Evolutionary conservation across 148 eudicot species (phyloP).

Genomic region (Fagopyrum homotropicum): DNA sequence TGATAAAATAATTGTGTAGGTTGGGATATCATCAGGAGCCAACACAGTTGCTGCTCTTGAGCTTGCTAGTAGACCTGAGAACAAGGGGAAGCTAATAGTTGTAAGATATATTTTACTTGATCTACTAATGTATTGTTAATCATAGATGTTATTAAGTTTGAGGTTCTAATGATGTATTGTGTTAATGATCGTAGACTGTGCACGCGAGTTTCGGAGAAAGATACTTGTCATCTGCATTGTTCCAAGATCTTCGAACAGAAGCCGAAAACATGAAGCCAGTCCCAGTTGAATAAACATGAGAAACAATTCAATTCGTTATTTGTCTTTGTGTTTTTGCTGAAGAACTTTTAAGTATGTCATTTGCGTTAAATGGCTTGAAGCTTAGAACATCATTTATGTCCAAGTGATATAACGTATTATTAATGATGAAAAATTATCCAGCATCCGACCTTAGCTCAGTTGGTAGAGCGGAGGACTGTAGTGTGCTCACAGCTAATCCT

Average conservation of each 20-base stretch:
- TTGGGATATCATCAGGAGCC: constrained; percentile 97
- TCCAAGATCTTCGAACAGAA: constrained; percentile 74
- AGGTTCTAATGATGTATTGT: background rate
- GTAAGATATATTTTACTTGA: constrained; percentile 27
- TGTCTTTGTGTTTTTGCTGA: too few relatives aligned
- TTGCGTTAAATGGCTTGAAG: too few relatives aligned
- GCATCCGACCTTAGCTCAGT: constrained; percentile 6
- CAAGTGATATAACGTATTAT: too few relatives aligned
- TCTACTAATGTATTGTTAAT: background rate
- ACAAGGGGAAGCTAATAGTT: constrained; percentile 99
- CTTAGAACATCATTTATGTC: too few relatives aligned
- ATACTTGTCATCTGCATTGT: constrained; percentile 79
- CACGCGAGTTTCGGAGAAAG: constrained; percentile 95
- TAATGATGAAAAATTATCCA: too few relatives aligned
- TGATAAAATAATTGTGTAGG: constrained; percentile 30
- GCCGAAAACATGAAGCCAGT: constrained; percentile 92
- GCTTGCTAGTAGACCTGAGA: constrained; percentile 82
- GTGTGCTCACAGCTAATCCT: background rate
- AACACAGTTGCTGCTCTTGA: constrained; percentile 92
- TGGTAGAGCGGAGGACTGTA: constrained; percentile 8
- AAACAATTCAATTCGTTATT: too few relatives aligned
- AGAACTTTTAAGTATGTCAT: too few relatives aligned
- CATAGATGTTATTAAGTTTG: background rate
- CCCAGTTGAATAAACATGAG: constrained; percentile 49
- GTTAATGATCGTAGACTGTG: constrained; percentile 43